Percentiles rank a stretch among this genome's conserved stretches.
These are phyloP conservation scores for Copromyces sp. DNA, from an alignment of 495 filamentous ascomycete species.

Conservation along the genomic window DNA sequence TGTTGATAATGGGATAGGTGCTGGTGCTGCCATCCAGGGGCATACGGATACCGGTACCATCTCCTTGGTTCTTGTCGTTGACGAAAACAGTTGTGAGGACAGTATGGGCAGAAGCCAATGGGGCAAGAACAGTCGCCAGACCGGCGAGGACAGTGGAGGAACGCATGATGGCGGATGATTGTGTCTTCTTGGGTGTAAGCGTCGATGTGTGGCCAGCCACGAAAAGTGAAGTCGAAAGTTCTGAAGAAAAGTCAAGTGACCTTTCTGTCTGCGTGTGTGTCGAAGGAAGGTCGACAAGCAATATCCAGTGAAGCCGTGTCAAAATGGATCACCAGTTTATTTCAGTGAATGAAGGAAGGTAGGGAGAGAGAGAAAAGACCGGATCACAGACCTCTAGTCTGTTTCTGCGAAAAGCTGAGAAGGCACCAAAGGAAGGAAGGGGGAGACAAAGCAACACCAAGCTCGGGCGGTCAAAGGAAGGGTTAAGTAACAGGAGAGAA, in stretches of 20 bases:
- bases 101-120: slow-evolving; percentile 46
- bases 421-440: neutral
- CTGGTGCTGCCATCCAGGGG: slow-evolving; percentile 35
- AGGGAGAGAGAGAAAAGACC: neutral
- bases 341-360: neutral
- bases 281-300: neutral
- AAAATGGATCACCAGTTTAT: neutral
- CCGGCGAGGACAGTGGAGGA: slow-evolving; percentile 11
- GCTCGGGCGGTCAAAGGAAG: neutral
- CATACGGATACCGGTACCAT: slow-evolving; percentile 62
- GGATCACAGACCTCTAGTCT: slow-evolving; percentile 1
- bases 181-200: neutral
- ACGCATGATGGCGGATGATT: slow-evolving; percentile 15
- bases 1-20: slow-evolving; percentile 43
- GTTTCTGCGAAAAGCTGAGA: neutral
- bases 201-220: slow-evolving; percentile 3
- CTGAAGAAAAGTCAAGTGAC: neutral
- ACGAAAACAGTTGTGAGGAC: slow-evolving; percentile 57
- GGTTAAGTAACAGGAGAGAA: neutral
- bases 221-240: neutral
- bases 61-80: slow-evolving; percentile 53
- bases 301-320: neutral
- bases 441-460: neutral
- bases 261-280: neutral
- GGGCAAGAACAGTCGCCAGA: slow-evolving; percentile 21